Evolutionary conservation across 1,284 basidiomycete genomes (phyloP).

Genomic region (Austropuccinia psidii): DNA sequence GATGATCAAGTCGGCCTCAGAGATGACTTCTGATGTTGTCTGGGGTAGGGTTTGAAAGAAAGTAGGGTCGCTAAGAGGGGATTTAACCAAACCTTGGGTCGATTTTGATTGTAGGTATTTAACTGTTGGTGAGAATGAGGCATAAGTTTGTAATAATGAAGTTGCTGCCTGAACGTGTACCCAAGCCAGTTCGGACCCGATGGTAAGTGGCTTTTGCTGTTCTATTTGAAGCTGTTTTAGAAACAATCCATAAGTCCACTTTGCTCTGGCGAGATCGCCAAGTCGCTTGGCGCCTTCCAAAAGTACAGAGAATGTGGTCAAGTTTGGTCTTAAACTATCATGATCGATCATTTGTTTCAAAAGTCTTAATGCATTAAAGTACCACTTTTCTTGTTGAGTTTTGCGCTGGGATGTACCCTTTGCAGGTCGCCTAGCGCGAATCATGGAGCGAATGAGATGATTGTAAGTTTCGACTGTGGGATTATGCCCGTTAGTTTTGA

Average conservation of each 20-base stretch:
- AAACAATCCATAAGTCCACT: conserved; percentile 35
- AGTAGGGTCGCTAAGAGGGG: background rate
- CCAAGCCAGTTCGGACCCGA: background rate
- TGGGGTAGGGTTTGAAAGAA: conserved; percentile 21
- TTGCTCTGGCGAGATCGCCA: conserved; percentile 29
- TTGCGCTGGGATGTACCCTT: conserved; percentile 10
- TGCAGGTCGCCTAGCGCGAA: conserved; percentile 29
- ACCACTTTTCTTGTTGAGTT: conserved; percentile 34
- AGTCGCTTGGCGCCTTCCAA: conserved; percentile 34
- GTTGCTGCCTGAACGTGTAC: conserved; percentile 18
- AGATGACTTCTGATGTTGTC: background rate
- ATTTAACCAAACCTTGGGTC: background rate
- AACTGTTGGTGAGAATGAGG: conserved; percentile 18
- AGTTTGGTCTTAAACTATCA: conserved; percentile 23
- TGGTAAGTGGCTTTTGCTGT: background rate
- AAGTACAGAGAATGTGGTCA: conserved; percentile 30
- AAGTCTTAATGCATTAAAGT: conserved; percentile 23
- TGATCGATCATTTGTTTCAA: conserved; percentile 35
- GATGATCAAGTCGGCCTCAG: conserved; percentile 11
- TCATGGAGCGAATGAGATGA: conserved; percentile 34
- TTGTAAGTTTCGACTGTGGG: conserved; percentile 35
- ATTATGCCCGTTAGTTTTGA: conserved; percentile 8
- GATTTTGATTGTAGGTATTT: conserved; percentile 6
- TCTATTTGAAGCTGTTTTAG: conserved; percentile 5
- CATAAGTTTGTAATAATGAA: conserved; percentile 33